Evolutionary conservation across 148 eudicot genomes (phyloP).

Genomic region (Arbutus unedo): DNA sequence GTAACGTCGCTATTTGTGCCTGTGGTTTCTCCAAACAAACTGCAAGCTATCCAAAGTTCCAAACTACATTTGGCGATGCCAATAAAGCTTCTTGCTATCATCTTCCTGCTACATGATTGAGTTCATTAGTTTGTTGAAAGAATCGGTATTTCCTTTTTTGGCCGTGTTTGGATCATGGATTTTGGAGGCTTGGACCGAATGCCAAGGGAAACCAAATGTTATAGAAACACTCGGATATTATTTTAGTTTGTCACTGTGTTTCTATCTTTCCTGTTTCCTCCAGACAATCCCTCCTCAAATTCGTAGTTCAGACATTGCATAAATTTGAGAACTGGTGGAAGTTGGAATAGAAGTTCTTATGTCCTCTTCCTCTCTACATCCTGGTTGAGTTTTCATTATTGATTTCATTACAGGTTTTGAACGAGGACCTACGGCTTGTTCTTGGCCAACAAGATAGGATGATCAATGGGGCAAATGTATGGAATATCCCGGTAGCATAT

Average conservation of each 20-base stretch:
- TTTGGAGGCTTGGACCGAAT: not conserved
- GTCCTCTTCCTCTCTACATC: not conserved
- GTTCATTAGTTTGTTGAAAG: not conserved
- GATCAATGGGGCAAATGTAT: constrained; percentile 77
- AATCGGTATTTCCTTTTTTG: not conserved
- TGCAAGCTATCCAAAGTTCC: not conserved
- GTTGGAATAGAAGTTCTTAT: not conserved
- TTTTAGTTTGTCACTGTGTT: not conserved
- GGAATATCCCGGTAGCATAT: constrained; percentile 87
- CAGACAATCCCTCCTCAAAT: not conserved
- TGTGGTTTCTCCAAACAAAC: not conserved
- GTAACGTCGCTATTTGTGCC: not conserved
- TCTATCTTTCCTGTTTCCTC: not conserved
- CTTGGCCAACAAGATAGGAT: constrained; percentile 93
- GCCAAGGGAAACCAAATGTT: not conserved
- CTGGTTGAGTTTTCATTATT: not conserved
- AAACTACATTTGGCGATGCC: not conserved
- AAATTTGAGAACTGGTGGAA: not conserved
- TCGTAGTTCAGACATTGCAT: not conserved
- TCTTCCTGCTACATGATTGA: not conserved
- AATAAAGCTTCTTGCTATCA: not conserved
- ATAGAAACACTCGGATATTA: not conserved
- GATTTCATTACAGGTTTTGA: constrained; percentile 53
- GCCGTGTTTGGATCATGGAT: not conserved
- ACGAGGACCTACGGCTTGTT: constrained; percentile 84